Conservation (phyloP, 2,329 filamentous ascomycete species). For the Colletotrichum euphorbiae region DNA sequence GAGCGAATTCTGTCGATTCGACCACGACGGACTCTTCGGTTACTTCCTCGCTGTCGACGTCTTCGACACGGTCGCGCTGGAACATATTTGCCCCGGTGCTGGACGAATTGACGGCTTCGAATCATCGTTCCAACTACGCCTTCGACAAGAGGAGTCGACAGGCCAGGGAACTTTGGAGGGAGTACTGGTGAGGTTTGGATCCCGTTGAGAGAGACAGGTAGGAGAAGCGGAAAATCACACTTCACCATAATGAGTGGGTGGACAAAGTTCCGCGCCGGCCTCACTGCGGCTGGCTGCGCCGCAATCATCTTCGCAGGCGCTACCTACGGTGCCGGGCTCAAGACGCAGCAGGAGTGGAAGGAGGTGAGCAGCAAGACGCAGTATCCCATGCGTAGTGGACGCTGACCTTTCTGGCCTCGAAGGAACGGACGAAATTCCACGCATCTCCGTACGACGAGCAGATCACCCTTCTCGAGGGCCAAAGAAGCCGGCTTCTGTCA, state of each 20-base stretch:
- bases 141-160: slow-evolving; percentile 41
- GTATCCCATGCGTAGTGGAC: background rate
- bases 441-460: slow-evolving; percentile 56
- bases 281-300: slow-evolving; percentile 57
- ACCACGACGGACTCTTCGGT: slow-evolving; percentile 25
- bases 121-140: slow-evolving; percentile 39
- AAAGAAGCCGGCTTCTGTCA: slow-evolving; percentile 52
- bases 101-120: background rate
- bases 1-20: slow-evolving; percentile 32
- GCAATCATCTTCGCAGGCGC: slow-evolving; percentile 60
- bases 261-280: slow-evolving; percentile 43
- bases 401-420: background rate
- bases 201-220: background rate
- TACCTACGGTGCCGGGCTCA: slow-evolving; percentile 62
- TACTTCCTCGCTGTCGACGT: slow-evolving; percentile 5
- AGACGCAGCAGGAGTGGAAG: slow-evolving; percentile 60
- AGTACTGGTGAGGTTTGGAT: slow-evolving; percentile 43
- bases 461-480: slow-evolving; percentile 57
- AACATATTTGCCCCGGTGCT: background rate
- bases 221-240: background rate
- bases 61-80: slow-evolving; percentile 23
- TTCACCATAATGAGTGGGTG: slow-evolving; percentile 41
- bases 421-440: slow-evolving; percentile 52
- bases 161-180: slow-evolving; percentile 45
- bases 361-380: slow-evolving; percentile 48